These are phyloP conservation scores for Macrolepiota albuminosa DNA, from an alignment of 768 basidiomycete species.

Conservation along the genomic window DNA sequence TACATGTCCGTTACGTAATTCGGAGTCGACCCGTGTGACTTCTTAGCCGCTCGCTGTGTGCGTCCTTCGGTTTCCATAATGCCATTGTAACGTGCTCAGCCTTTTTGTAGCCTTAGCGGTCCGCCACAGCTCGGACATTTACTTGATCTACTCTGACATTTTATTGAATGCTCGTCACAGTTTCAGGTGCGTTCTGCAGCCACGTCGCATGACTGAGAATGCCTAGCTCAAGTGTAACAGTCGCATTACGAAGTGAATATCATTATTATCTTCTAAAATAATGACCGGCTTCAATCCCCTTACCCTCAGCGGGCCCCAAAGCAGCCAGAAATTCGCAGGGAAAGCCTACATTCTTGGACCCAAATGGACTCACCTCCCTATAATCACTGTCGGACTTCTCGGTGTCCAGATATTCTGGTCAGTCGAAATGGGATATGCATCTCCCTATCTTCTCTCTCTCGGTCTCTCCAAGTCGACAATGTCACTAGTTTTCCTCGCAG, in stretches of 20 bases:
- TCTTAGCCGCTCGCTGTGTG: neutral
- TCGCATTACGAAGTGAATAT: neutral
- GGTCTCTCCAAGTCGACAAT: conserved; percentile 84
- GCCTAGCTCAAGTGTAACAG: neutral
- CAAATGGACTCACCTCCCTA: conserved; percentile 58
- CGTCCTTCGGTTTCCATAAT: neutral
- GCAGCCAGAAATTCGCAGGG: conserved; percentile 27
- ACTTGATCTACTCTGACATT: neutral
- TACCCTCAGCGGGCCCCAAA: neutral
- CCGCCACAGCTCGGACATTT: neutral
- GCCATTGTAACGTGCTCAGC: neutral
- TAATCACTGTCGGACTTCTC: conserved; percentile 71
- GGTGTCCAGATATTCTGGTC: conserved; percentile 92
- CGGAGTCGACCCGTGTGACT: too few relatives aligned
- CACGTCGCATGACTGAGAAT: neutral
- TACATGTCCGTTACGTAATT: too few relatives aligned
- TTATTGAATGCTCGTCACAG: neutral
- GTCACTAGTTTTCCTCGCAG: conserved; percentile 90
- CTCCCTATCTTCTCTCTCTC: conserved; percentile 86
- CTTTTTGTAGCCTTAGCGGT: neutral
- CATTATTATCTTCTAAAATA: neutral
- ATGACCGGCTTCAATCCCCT: conserved; percentile 13
- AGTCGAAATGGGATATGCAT: conserved; percentile 89
- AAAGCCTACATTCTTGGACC: conserved; percentile 64
- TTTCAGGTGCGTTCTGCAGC: neutral